phyloP scores from a whole-genome alignment of 805 yeast species.

The Saccharomycopsis amapae region DNA sequence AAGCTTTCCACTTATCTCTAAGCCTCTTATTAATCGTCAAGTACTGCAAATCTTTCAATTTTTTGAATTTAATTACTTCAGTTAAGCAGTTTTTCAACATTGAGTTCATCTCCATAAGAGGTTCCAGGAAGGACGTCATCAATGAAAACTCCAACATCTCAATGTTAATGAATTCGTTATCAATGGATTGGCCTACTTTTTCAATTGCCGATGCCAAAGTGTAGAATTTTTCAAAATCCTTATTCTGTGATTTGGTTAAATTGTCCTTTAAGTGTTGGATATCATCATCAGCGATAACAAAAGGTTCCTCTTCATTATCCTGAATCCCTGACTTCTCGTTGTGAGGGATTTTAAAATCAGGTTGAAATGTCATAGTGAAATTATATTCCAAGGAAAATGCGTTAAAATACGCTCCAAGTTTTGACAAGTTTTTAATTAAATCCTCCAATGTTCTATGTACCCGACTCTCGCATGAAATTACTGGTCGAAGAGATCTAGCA shows the following conservation, averaged over 20 bases:
- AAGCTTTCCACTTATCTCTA: constrained; percentile 29
- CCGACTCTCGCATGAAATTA: constrained; percentile 23
- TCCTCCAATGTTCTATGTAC: constrained; percentile 37
- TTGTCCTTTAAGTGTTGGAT: constrained; percentile 26
- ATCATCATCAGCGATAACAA: constrained; percentile 10
- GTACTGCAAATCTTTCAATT: constrained; percentile 47
- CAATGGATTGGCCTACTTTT: constrained; percentile 80
- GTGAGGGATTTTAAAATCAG: constrained; percentile 16
- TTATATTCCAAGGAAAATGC: constrained; percentile 48
- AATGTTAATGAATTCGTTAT: constrained; percentile 53
- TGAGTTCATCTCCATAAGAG: constrained; percentile 31
- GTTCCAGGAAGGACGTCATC: constrained; percentile 33
- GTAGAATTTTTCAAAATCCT: constrained; percentile 39
- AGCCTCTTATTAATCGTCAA: constrained; percentile 35
- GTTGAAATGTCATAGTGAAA: constrained; percentile 21
- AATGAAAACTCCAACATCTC: constrained; percentile 35
- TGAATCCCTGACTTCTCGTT: background rate
- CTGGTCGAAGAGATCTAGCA: constrained; percentile 7
- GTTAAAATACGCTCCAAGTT: constrained; percentile 65
- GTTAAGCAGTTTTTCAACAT: constrained; percentile 30
- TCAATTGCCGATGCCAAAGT: constrained; percentile 60
- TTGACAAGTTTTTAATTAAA: constrained; percentile 58
- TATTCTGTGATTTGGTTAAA: constrained; percentile 26
- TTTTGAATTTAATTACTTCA: constrained; percentile 52
- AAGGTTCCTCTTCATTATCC: background rate